Conservation (phyloP, 225 moss, liverwort and hornwort genomes). For the Physcomitrium patens region DNA sequence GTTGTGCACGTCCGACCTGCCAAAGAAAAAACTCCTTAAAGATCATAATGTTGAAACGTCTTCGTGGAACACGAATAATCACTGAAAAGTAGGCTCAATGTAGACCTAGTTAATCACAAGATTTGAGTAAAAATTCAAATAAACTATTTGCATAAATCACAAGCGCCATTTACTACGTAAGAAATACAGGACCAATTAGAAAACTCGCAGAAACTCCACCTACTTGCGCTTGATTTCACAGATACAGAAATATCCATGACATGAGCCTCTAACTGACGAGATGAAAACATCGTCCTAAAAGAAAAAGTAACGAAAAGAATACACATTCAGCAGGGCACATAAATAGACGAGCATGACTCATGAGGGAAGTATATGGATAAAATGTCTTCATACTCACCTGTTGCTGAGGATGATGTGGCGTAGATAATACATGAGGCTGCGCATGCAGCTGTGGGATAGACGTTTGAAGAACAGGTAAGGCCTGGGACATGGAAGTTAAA, state of each 20-base stretch:
- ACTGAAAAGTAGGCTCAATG: neutral
- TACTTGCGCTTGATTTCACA: constrained; percentile 22
- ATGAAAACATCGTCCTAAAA: constrained; percentile 22
- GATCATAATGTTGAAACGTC: neutral
- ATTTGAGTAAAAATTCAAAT: neutral
- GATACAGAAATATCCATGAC: constrained; percentile 8
- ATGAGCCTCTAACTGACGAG: constrained; percentile 13
- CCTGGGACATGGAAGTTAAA: constrained; percentile 54
- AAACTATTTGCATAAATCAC: neutral
- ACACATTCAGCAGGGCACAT: constrained; percentile 6
- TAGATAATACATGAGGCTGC: constrained; percentile 54
- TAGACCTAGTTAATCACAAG: constrained; percentile 13
- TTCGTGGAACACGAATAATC: neutral
- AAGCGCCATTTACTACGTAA: neutral
- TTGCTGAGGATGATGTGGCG: constrained; percentile 65
- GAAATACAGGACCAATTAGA: constrained; percentile 1
- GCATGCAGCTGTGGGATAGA: constrained; percentile 59
- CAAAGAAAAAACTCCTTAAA: constrained; percentile 9
- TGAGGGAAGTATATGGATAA: neutral
- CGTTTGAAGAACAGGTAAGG: constrained; percentile 51
- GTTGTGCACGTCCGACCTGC: constrained; percentile 55
- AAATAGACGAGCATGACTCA: constrained; percentile 11
- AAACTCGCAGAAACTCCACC: constrained; percentile 18
- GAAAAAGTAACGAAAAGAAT: neutral
- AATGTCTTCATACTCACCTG: constrained; percentile 49